Evolutionary conservation across 306 rosid genomes (phyloP), one percentile per base, ranked within the genome.

Genomic region (Luffa acutangula): DNA sequence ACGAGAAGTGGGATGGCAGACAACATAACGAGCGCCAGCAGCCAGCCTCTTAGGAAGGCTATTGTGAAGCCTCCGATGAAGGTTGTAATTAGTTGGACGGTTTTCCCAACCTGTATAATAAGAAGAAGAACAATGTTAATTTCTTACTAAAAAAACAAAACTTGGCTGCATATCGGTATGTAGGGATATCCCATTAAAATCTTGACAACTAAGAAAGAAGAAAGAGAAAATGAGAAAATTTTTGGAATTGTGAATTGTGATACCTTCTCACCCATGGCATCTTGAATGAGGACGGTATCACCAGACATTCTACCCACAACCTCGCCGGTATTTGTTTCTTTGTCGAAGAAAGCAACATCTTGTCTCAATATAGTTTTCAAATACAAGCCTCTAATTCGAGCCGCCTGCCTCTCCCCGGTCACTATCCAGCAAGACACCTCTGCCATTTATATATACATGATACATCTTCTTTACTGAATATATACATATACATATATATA

Each of bases 391-490:
- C 89, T 79, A 60, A 83, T 81, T 42, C 85, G 58, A 33, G 89
- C 70, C 4, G 85, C 87, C 56, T 81, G 89, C 39, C 85, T 79
- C 78, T 84, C 87, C 62, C 79, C 83, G 0, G 85, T 87, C 62
- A 84, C 80, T 20, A 82, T 84, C 89, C 89, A 87, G 49, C 89
- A 79, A 8, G 75, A 75, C 48, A 84, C 89, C 81, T 84, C 89
- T 86, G 76, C 31, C 31, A 25, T 25, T 25, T 25, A 25, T 25
- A 25, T 25, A 25, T 25, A 25, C 31, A 25, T 25, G 0, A 25
- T 25, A 25, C 31, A 25, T 25, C 31, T 25, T 25, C 1, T 0
- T 59, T 10, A 25, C 15, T 21, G 36, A 15, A 25, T 25, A 1
- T 20, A 25, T 59, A 1, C 11, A 1, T 52, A 0, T 52, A 2